These are phyloP conservation scores for Hypericum perforatum DNA, from an alignment of 345 rosid genomes.

Conservation along the genomic window DNA sequence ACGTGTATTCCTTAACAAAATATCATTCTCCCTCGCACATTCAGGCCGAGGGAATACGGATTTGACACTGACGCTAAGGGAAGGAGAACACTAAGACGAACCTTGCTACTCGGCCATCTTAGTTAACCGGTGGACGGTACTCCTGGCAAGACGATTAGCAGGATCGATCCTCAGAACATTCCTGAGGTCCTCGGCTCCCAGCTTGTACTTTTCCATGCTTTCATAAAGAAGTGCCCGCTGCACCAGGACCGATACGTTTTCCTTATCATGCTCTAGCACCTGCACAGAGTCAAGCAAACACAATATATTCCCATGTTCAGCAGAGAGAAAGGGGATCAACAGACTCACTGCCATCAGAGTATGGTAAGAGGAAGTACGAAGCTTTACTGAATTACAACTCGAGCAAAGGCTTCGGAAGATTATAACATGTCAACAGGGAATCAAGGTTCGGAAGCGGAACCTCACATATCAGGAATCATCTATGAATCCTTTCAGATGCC, in stretches of 20 bases:
- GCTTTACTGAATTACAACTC: no score
- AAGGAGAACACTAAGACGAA: neutral
- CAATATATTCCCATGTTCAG: neutral
- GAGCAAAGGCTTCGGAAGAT: no score
- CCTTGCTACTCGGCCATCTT: conserved; percentile 59
- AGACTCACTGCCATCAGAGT: no score
- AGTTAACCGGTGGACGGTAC: conserved; percentile 85
- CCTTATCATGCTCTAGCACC: conserved; percentile 67
- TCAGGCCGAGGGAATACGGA: conserved; percentile 4
- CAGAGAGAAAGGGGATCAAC: neutral
- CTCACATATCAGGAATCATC: no score
- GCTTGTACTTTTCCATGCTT: conserved; percentile 96
- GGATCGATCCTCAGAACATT: conserved; percentile 89
- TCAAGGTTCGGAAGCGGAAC: no score
- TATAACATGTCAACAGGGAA: no score
- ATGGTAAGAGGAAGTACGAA: no score
- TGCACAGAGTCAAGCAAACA: conserved; percentile 16
- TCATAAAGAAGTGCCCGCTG: conserved; percentile 94
- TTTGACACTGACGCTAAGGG: neutral
- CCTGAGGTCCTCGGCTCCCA: conserved; percentile 94
- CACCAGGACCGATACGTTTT: conserved; percentile 60
- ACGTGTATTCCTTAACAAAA: neutral
- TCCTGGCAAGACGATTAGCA: conserved; percentile 74
- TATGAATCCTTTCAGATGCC: no score
- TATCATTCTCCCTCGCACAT: conserved; percentile 5